Percentiles rank a stretch among this genome's conserved stretches.
phyloP scores from a whole-genome alignment of 345 rosid genomes.

The Trapa incisa region DNA sequence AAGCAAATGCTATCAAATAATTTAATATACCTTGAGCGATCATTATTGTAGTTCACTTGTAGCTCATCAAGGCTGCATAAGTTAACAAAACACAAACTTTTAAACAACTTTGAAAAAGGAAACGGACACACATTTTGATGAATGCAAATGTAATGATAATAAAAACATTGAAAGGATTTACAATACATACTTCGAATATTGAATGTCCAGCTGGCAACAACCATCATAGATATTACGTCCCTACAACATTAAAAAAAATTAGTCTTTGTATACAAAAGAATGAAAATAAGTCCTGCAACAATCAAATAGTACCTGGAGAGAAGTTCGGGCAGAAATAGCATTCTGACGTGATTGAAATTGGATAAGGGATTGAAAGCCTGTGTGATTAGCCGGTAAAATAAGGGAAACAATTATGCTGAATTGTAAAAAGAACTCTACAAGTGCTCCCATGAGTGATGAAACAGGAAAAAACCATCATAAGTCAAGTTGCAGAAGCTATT shows the following conservation, averaged over 20 bases:
- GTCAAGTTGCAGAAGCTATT: neutral
- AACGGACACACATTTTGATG: neutral
- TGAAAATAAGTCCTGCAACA: neutral
- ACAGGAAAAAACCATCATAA: neutral
- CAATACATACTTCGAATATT: slow-evolving; percentile 73
- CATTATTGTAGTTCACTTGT: slow-evolving; percentile 97
- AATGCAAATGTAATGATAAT: too few relatives aligned
- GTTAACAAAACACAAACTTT: neutral
- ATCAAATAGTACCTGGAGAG: slow-evolving; percentile 43
- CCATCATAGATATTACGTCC: slow-evolving; percentile 98
- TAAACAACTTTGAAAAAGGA: neutral
- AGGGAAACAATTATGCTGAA: too few relatives aligned
- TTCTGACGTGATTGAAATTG: slow-evolving; percentile 67
- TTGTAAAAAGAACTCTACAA: too few relatives aligned
- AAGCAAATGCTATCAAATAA: neutral
- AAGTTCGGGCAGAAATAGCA: slow-evolving; percentile 72
- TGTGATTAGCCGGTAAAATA: neutral
- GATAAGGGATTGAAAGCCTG: slow-evolving; percentile 95
- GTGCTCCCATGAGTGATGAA: neutral
- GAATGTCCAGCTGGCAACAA: slow-evolving; percentile 97
- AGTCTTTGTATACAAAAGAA: too few relatives aligned
- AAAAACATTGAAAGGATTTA: slow-evolving; percentile 7
- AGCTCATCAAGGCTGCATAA: slow-evolving; percentile 75
- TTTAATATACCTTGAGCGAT: slow-evolving; percentile 64
- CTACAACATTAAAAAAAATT: slow-evolving; percentile 21